These are phyloP conservation scores for Pseudonitzschia pungens DNA, from an alignment of 108 stramenopile species.

Conservation along the genomic window DNA sequence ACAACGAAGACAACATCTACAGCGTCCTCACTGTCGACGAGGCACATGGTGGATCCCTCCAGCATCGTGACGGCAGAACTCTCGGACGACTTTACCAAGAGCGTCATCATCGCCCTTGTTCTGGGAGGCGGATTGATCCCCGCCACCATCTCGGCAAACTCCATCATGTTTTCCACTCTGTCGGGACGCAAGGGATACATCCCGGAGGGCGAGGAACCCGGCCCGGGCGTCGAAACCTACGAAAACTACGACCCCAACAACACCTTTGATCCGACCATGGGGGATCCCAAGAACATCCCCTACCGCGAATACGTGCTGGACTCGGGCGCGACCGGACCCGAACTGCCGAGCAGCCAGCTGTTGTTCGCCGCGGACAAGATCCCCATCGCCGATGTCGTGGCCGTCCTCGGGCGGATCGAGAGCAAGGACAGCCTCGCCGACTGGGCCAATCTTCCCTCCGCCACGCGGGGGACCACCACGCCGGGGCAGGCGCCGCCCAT, in stretches of 20 bases:
- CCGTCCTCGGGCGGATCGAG: constrained; percentile 37
- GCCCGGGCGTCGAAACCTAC: neutral
- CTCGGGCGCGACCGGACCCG: constrained; percentile 35
- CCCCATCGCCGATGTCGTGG: constrained; percentile 36
- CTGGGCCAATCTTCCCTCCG: constrained; percentile 39
- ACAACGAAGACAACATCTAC: neutral
- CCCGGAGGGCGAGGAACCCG: constrained; percentile 14
- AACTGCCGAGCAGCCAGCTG: constrained; percentile 12
- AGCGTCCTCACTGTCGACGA: neutral
- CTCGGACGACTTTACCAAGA: neutral
- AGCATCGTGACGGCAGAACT: neutral
- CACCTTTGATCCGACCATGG: constrained; percentile 27
- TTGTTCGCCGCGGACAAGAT: constrained; percentile 34
- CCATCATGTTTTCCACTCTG: constrained; percentile 32
- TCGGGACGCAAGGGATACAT: constrained; percentile 20
- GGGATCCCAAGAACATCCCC: neutral
- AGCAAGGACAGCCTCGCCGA: constrained; percentile 22
- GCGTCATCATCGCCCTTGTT: constrained; percentile 22
- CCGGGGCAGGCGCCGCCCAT: constrained; percentile 14
- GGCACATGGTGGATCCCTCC: neutral
- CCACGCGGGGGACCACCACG: constrained; percentile 16
- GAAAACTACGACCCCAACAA: constrained; percentile 22
- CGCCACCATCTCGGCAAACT: constrained; percentile 33
- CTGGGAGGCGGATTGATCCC: constrained; percentile 50
- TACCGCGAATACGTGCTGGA: constrained; percentile 27